Evolutionary conservation across 208 protist species (phyloP), one percentile per base, ranked within the genome.

Genomic region (Trypanosoma avium): DNA sequence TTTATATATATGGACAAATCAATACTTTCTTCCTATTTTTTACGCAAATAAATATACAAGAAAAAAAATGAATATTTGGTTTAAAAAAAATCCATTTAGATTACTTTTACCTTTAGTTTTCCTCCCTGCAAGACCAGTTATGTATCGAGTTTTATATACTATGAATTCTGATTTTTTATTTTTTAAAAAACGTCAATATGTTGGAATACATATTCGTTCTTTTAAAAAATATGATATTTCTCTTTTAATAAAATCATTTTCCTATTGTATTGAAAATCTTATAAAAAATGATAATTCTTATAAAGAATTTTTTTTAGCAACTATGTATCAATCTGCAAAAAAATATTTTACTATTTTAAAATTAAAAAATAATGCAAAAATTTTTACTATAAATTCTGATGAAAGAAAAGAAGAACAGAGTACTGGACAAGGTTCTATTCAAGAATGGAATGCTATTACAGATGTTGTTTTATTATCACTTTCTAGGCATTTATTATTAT

Each of bases 1-100:
- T 38, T 21, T 70, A 15, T 78, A 78, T 45, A 40, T 78, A 6
- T 78, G 72, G 72, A 74, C 57, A 43, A 78, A 74, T 53, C 72
- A 78, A 43, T 78, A 78, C 26, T 78, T 70, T 61, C 38, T 75
- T 48, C 72, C 72, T 5, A 3, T 67, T 26, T 59, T 67, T 67
- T 67, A 59, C 24, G 40, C 29, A 7, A 59, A 67, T 17, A 58
- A 59, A 43, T 54, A 38, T 10, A 63, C 54, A 42, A 46, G 27
- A 2, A 17, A 17, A 17, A 43, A 47, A 42, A 43, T 61, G 27
- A 50, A n/a, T 22, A 49, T 13, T 21, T 60, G 57, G 57, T 40
- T 60, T 50, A 22, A 6, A 19, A 45, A 17, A n/a, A 33, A 59
- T 59, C 61, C 61, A 19, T 67, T 67, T 52, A 46, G 49, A 7